Evolutionary conservation across 2,329 filamentous ascomycete species (phyloP), one percentile per base, ranked within the genome.

Genomic region (Thielaviopsis euricoi): DNA sequence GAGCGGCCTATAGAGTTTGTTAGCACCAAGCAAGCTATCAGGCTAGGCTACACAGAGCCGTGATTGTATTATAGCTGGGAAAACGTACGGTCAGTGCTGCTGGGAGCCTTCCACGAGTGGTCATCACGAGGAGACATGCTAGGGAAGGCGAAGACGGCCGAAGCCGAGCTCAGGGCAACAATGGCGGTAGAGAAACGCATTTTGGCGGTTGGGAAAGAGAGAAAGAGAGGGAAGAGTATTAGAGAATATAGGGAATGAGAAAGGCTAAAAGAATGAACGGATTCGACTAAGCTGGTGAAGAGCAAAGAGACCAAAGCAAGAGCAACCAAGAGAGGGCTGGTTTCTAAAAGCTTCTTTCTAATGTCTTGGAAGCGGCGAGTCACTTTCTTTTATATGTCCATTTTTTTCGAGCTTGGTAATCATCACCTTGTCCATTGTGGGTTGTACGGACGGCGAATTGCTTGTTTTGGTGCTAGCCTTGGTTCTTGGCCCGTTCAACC

Each of bases 81-180:
- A 23, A 15, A 46, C 58, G 19, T 54, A 60, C 59, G 55, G n/a
- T 58, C 59, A 51, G 52, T 48, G 1, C 6, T 9, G 15, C 23
- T 33, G 4, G 59, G 59, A n/a, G 48, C 46, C 48, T 52, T 15
- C 52, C 52, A 60, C 70, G 1, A 40, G 46, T 58, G 46, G 22
- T 57, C 55, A 10, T 53, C 19, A 21, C 23, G 37, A 4, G 25
- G 7, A 26, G 23, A 2, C 21, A 56, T n/a, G 52, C 53, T 12
- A 17, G 59, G 59, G 26, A 55, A 58, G 17, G 55, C 55, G 9
- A 58, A 29, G 37, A 60, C 59, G 33, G 55, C 52, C 26, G 59
- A 50, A 17, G 56, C 53, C 23, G 56, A 55, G 33, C 52, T 40
- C 19, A 60, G 53, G 25, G 55, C 59, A 50, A 60, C 15, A 40